Evolutionary conservation across 371 early-diverging fungal genomes (phyloP), one percentile per base, ranked within the genome.

Genomic region (Polyrhizophydium stewartii): DNA sequence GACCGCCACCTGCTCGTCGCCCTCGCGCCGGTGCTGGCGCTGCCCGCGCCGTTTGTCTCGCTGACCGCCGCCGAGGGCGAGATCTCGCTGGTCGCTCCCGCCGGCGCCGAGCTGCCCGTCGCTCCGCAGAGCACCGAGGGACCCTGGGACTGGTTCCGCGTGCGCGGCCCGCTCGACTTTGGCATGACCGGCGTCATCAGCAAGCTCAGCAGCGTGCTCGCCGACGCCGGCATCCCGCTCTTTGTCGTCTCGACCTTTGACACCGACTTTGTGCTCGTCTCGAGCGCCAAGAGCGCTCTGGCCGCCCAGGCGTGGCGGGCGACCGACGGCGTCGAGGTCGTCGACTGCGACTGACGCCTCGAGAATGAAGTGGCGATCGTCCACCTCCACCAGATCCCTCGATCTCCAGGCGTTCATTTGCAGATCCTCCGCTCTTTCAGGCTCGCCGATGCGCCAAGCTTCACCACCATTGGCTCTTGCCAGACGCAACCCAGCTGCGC

Each of bases 211-310:
- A 71, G 75, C 6, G 80, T 83, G 0, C 64, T 92, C 22, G 85
- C 83, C 32, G 73, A 84, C 3, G 69, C 75, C 35, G 64, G 69
- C 21, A 79, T 92, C 17, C 80, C 89, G 1, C 78, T 90, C 1
- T 90, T 89, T 76, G 88, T 81, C 0, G 79, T 89, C 1, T 84
- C 85, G 58, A 90, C 90, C 0, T 92, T 73, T 58, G 88, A 92
- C 64, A 92, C 92, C 0, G 92, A 92, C 62, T 90, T 87, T 62
- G 69, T 92, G 16, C 72, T 89, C 49, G 85, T 91, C 43, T 88
- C 87, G 60, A 60, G 81, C 45, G 85, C 84, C 22, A 73, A 67
- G 40, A 12, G 12, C 10, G 40, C 40, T 12, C 12, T 12, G 19
- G 40, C 40, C 10, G 40, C 40, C 12, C 40, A 12, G 40, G 19